A percentile compares a stretch with the other conserved stretches of the same genome.
Conservation (phyloP, 2,329 filamentous ascomycete species). For the Fusarium torulosum region DNA sequence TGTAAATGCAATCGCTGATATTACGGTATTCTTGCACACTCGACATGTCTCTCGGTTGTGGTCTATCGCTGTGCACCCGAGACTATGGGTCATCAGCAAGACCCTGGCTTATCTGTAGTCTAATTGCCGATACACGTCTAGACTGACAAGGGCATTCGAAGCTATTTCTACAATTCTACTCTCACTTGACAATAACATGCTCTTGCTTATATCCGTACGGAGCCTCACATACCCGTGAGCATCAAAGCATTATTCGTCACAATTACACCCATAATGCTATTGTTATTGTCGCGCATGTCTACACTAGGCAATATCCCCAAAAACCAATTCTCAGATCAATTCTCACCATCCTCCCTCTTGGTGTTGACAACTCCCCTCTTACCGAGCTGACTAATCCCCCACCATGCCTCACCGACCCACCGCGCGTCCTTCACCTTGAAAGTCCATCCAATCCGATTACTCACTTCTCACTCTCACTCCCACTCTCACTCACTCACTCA, state of each 20-base stretch:
- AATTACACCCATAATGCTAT: rapidly evolving
- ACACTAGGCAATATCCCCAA: not conserved
- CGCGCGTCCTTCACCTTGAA: slow-evolving; percentile 34
- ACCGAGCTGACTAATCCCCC: slow-evolving; percentile 36
- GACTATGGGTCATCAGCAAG: not conserved
- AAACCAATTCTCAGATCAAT: not conserved
- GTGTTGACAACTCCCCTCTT: slow-evolving; percentile 4
- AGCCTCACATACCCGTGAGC: not conserved
- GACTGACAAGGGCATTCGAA: not conserved
- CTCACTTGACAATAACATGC: not conserved
- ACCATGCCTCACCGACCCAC: slow-evolving; percentile 25
- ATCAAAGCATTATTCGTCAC: not conserved
- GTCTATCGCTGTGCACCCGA: not conserved
- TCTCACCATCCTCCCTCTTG: not conserved
- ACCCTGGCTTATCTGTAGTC: not conserved
- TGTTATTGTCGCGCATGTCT: too few species aligned
- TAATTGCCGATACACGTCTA: not conserved
- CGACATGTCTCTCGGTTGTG: not conserved
- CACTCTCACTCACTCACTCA: slow-evolving; percentile 1
- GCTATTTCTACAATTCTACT: not conserved
- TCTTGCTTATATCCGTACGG: not conserved
- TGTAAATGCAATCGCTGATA: not conserved
- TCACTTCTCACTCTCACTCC: not conserved
- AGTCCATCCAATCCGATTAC: slow-evolving; percentile 21
- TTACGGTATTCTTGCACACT: too few species aligned